Evolutionary conservation across 1,284 basidiomycete species (phyloP).

Genomic region (Cystobasidium sp.): DNA sequence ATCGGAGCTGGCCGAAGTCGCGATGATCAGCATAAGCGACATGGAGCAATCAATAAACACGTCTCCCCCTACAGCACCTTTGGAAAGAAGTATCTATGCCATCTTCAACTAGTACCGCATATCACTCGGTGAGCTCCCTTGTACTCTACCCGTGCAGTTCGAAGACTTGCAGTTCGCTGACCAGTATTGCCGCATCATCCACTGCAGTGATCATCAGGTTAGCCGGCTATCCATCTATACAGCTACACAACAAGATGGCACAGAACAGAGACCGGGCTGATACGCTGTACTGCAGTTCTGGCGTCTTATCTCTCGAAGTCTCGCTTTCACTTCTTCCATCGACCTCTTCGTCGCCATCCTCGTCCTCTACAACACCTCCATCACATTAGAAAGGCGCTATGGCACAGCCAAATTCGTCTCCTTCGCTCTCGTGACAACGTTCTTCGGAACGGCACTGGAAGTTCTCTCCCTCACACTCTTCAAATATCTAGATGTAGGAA

Average conservation of each 20-base stretch:
- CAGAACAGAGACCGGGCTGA: background rate
- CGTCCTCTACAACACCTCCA: conserved; percentile 72
- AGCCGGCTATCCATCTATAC: conserved; percentile 33
- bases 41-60: too few relatives aligned
- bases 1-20: too few relatives aligned
- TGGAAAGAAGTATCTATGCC: conserved; percentile 83
- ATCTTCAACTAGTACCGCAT: conserved; percentile 66
- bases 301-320: conserved; percentile 74
- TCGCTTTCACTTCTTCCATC: conserved; percentile 80
- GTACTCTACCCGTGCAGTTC: background rate
- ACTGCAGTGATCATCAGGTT: conserved; percentile 57
- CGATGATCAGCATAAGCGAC: too few relatives aligned
- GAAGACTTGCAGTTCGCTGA: background rate
- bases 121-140: conserved; percentile 53
- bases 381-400: conserved; percentile 80
- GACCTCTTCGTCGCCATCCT: conserved; percentile 79
- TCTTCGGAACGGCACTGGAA: conserved; percentile 71
- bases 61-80: conserved; percentile 57
- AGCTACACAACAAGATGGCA: background rate
- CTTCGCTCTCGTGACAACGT: conserved; percentile 68
- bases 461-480: conserved; percentile 68
- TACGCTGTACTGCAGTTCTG: conserved; percentile 68
- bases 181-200: background rate
- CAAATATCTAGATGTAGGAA: conserved; percentile 67
- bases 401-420: conserved; percentile 88